Base-by-base conservation (phyloP, 768 basidiomycete species). In the Porpolomopsis calyptriformis region DNA sequence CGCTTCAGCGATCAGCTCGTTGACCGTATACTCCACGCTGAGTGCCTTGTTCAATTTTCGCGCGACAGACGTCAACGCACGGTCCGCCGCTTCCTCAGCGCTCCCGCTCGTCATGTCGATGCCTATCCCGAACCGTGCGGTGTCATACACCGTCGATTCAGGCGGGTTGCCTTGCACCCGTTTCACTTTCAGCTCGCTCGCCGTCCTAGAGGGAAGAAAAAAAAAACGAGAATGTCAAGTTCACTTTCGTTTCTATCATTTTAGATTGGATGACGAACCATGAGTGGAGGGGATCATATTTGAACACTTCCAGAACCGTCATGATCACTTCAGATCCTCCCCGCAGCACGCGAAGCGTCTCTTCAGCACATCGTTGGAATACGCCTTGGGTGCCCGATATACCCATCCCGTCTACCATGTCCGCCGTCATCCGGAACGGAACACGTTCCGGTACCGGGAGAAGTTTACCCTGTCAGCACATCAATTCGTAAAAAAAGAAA, bases 281-380 rank as follows among this genome's bases (percentile, higher is more conserved):
- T 24, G 79, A 82, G 55, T 97, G 87, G 16, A 99, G 72, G 4
- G 96, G 94, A 61, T 99, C 94, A 57, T 94, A 79, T 61, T 87
- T 90, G 77, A 98, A 96, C 11, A 97, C 94, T 57, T 96, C 93
- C 29, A 99, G 71, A 3, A 99, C 85, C 1, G 93, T 97, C 75
- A 92, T 78, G 57, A 99, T 82, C 37, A 94, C 78, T 26, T 82
- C 85, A 0, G 88, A 87, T 8, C 81, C 77, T 31, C 85, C 81
- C 9, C 93, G 77, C 26, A 98, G 68, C 4, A 99, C 94, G 10
- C 92, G 80, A 5, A 99, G 64, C 0, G 93, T 96, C 62, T 98
- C 89, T 64, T 99, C 92, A 1, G 90, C 82, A 57, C 94, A 97
- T 11, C 90, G 77, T 50, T 93, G 82, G 70, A 94, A 99, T 2